A percentile compares a stretch with the other conserved stretches of the same genome.
Conservation (phyloP, 495 filamentous ascomycete genomes). For the Trichoderma virens region DNA sequence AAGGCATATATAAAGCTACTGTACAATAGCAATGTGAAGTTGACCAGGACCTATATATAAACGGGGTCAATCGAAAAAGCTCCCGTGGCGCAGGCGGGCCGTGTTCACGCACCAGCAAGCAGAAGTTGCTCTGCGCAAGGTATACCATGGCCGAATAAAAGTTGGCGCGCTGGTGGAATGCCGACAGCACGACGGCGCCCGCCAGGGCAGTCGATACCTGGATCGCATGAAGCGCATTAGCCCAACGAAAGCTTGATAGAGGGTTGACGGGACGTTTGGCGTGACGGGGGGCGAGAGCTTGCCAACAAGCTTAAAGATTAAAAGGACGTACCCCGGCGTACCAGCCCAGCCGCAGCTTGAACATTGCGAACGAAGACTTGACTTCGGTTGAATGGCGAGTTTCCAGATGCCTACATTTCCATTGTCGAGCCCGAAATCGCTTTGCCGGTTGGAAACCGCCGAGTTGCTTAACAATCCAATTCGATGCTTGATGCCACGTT, state of each 20-base stretch:
- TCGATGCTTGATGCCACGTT: slow-evolving; percentile 13
- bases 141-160: slow-evolving; percentile 98
- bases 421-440: not conserved
- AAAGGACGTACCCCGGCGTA: slow-evolving; percentile 47
- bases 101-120: slow-evolving; percentile 64
- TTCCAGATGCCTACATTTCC: slow-evolving; percentile 25
- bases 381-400: slow-evolving; percentile 13
- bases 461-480: slow-evolving; percentile 1
- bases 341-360: slow-evolving; percentile 47
- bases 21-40: slow-evolving; percentile 71
- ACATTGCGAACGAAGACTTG: slow-evolving; percentile 10
- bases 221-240: not conserved
- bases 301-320: slow-evolving; percentile 7
- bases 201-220: slow-evolving; percentile 73
- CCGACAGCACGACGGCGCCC: slow-evolving; percentile 73
- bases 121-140: slow-evolving; percentile 88
- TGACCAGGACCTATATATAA: slow-evolving; percentile 71
- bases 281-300: slow-evolving; percentile 12
- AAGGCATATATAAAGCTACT: slow-evolving; percentile 74
- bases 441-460: not conserved
- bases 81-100: not conserved
- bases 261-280: too few species aligned
- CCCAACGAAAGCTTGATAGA: too few species aligned
- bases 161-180: slow-evolving; percentile 89
- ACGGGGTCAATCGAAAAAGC: not conserved